phyloP scores from a whole-genome alignment of 495 filamentous ascomycete species.

The Neurospora sp. region DNA sequence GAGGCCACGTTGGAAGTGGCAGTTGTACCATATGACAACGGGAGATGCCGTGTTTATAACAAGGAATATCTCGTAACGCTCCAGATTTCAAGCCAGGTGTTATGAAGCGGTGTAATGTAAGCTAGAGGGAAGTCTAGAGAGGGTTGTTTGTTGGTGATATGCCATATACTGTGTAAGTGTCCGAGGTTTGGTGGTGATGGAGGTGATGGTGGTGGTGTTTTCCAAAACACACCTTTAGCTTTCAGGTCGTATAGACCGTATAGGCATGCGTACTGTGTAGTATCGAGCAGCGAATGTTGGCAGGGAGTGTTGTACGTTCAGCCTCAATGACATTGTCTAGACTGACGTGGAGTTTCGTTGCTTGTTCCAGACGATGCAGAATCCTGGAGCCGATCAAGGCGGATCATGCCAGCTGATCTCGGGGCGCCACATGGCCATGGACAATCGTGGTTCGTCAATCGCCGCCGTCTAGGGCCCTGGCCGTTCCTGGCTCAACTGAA shows the following conservation, averaged over 20 bases:
- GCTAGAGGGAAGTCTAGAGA: background rate
- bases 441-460: background rate
- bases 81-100: background rate
- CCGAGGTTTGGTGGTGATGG: background rate
- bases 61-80: background rate
- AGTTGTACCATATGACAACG: background rate
- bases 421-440: constrained; percentile 1
- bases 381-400: background rate
- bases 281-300: background rate
- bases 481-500: background rate
- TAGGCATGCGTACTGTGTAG: background rate
- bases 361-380: background rate
- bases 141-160: background rate
- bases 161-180: background rate
- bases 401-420: constrained; percentile 5
- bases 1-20: background rate
- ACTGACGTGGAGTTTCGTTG: background rate
- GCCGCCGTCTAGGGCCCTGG: background rate
- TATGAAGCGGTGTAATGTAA: background rate
- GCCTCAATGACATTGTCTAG: background rate
- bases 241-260: background rate
- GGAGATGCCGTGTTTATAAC: background rate
- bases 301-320: background rate
- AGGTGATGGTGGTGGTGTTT: background rate
- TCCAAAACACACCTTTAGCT: background rate